Base-by-base conservation (phyloP, 306 rosid genomes). In the Betula pendula region DNA sequence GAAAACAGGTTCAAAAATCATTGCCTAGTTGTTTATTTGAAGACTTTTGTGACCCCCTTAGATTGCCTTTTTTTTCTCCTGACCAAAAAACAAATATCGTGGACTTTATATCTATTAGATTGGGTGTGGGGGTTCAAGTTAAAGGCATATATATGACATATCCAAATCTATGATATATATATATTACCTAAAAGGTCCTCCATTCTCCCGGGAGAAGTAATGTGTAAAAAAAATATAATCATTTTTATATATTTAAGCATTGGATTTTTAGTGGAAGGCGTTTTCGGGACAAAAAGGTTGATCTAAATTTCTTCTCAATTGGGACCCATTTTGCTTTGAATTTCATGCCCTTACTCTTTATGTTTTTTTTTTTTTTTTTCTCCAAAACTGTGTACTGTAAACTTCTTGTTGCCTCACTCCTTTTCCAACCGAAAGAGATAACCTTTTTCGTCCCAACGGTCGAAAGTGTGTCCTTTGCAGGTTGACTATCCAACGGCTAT, bases 401-500 rank as follows among this genome's bases (percentile, higher is more conserved):
- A 83, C 75, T 79, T 33, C 55, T 53, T 55, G 40, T 35, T 35
- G 40, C 40, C 73, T 29, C 33, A 75, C 47, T 20, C 49, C 75
- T 80, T 33, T 79, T 47, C 72, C 80, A 85, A 88, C 86, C 81
- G 76, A 83, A 68, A 78, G 77, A 77, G 14, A 51, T 81, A 50
- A 12, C 69, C 63, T 77, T 75, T 59, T 50, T 48, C 27, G 33
- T 62, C 73, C 79, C 83, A 83, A 87, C 77, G 68, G 81, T 84
- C 77, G 66, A 77, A 77, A 76, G 72, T 45, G 52, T 73, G 70
- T 60, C 78, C 72, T 70, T 2, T 74, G 62, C 52, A 49, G 70
- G 78, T 84, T 86, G 90, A 84, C 90, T 78, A 82, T 78, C 50
- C 70, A 77, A 73, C 53, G 53, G 75, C 72, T 68, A 68, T 71